Evolutionary conservation across 202 grass and related monocot species (phyloP), one percentile per base, ranked within the genome.

Genomic region (Schoenoplectus triqueter): DNA sequence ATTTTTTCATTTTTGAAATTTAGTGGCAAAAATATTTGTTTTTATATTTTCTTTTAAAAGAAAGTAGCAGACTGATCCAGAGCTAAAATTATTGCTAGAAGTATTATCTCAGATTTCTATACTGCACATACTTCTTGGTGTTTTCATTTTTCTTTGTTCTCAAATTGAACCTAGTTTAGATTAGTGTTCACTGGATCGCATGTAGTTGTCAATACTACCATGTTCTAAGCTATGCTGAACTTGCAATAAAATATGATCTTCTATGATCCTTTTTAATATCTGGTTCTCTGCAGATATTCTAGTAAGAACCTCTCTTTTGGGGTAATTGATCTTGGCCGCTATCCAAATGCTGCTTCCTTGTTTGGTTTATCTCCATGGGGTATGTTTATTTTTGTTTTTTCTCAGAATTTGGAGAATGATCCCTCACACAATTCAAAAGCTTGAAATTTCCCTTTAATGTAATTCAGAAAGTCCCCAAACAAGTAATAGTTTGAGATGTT

Each of bases 231-330:
- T 41, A 6, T 77, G 10, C 21, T 57, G 51, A 59, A 50, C 64
- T 68, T 68, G 65, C 22, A 66, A 82, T 83, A 83, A 42, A 17
- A 41, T 78, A 59, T 5, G 59, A 41, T n/a, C 31, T 59, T 64
- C 62, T 85, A 61, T 68, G 50, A 73, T 61, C 83, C 55, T 51
- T 85, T 80, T 65, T 86, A 67, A 68, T 3, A 54, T 61, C 40
- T 3, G 44, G 13, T 85, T 76, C 4, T 50, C 82, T 90, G 81
- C 88, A 95, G 96, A 86, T 95, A 94, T 89, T 91, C 93, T 17
- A 95, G 91, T 84, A 99, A 94, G 88, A 95, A 91, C 55, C 88
- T 99, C 63, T 95, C 96, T 71, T 99, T 99, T 94, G 93, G 91
- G 83, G 84, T 92, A 92, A 76, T 99, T 85, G 96, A 95, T 92